These are phyloP conservation scores for Aspergillus ostianus DNA, from an alignment of 495 filamentous ascomycete species.

Conservation along the genomic window DNA sequence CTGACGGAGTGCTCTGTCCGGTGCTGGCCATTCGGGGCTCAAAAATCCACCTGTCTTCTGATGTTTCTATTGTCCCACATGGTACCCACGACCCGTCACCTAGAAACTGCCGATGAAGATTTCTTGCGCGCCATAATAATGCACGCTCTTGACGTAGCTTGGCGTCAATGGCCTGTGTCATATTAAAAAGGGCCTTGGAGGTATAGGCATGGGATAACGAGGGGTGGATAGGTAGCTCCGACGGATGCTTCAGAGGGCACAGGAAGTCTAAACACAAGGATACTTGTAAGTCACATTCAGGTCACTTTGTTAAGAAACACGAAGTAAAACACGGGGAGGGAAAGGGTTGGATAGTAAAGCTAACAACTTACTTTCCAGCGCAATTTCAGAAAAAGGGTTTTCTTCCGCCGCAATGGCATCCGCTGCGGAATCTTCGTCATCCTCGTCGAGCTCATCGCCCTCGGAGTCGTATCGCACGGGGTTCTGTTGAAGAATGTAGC, in stretches of 20 bases:
- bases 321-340: not conserved
- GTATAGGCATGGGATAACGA: conserved; percentile 79
- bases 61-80: conserved; percentile 51
- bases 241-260: conserved; percentile 79
- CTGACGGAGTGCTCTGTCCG: conserved; percentile 17
- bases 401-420: conserved; percentile 69
- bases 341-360: not conserved
- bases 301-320: not conserved
- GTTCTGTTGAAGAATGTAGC: conserved; percentile 80
- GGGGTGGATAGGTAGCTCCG: conserved; percentile 81
- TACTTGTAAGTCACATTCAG: not conserved
- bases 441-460: conserved; percentile 72
- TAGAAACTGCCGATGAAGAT: conserved; percentile 70
- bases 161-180: conserved; percentile 64
- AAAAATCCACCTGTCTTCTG: conserved; percentile 42
- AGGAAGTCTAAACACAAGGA: conserved; percentile 63
- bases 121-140: conserved; percentile 72
- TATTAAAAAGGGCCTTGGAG: conserved; percentile 74
- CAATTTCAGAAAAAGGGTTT: conserved; percentile 79
- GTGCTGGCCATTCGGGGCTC: conserved; percentile 28
- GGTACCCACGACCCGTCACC: conserved; percentile 82
- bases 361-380: conserved; percentile 69
- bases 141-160: conserved; percentile 76
- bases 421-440: conserved; percentile 77
- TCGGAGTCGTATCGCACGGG: conserved; percentile 75